phyloP scores from a whole-genome alignment of 2,329 filamentous ascomycete genomes.

The Metarhizium brunneum region DNA sequence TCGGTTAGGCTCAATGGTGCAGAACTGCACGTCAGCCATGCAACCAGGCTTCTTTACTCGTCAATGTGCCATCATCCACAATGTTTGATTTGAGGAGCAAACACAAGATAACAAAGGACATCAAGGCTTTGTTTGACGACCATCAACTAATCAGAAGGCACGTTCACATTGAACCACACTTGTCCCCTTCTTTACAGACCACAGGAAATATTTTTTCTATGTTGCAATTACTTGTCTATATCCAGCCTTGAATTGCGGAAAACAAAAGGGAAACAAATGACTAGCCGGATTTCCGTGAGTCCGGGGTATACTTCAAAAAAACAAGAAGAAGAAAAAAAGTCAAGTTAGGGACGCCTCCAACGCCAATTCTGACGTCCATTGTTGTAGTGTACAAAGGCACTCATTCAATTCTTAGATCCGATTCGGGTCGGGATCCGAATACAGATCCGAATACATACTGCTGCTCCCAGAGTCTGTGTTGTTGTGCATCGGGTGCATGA shows the following conservation, averaged over 20 bases:
- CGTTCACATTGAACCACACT: neutral
- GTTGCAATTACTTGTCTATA: neutral
- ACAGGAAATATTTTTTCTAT: neutral
- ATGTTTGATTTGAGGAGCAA: too few species aligned
- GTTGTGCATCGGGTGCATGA: constrained; percentile 43
- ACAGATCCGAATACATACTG: constrained; percentile 41
- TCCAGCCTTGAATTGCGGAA: neutral
- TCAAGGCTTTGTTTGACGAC: too few species aligned
- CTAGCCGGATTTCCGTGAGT: neutral
- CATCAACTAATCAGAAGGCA: neutral
- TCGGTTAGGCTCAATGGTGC: neutral
- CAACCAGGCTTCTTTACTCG: too few species aligned
- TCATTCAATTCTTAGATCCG: constrained; percentile 29
- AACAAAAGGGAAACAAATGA: neutral
- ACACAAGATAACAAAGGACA: too few species aligned
- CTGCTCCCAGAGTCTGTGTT: constrained; percentile 20
- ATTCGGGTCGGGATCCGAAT: constrained; percentile 42
- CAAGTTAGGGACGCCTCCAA: neutral
- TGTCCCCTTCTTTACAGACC: neutral
- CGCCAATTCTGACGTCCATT: neutral
- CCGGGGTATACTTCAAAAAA: constrained; percentile 3
- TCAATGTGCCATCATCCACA: too few species aligned
- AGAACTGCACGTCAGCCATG: too few species aligned
- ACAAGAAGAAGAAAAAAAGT: neutral
- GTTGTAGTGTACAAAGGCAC: neutral